phyloP scores from a whole-genome alignment of 208 protist species.

The Acanthamoeba lenticulata region DNA sequence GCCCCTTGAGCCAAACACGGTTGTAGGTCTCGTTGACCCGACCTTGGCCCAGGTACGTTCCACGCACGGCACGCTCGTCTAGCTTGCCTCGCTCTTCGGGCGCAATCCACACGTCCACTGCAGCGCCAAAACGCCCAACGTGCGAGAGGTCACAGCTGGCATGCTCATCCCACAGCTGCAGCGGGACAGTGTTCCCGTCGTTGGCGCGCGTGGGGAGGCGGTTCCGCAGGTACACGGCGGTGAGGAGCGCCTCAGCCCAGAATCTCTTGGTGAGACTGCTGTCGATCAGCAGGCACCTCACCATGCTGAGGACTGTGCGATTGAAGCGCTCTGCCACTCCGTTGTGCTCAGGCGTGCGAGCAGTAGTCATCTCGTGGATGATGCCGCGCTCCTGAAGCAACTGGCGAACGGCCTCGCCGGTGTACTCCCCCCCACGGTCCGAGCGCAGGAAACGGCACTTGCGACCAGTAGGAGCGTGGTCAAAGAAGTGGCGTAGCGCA shows the following conservation, averaged over 20 bases:
- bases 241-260: neutral
- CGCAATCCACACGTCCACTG: too few species aligned
- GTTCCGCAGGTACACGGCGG: neutral
- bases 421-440: neutral
- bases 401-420: neutral
- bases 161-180: neutral
- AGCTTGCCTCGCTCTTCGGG: neutral
- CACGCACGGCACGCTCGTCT: neutral
- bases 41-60: neutral
- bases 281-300: neutral
- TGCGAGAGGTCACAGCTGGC: neutral
- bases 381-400: neutral
- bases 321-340: conserved; percentile 17
- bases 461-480: neutral
- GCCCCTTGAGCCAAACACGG: neutral
- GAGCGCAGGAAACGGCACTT: neutral
- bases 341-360: neutral
- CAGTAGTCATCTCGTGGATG: neutral
- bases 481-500: neutral
- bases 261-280: neutral
- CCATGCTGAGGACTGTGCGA: neutral
- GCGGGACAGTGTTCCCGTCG: neutral
- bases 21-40: neutral
- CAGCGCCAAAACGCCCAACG: neutral
- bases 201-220: neutral